phyloP scores from a whole-genome alignment of 345 rosid genomes.

The Murraya paniculata region DNA sequence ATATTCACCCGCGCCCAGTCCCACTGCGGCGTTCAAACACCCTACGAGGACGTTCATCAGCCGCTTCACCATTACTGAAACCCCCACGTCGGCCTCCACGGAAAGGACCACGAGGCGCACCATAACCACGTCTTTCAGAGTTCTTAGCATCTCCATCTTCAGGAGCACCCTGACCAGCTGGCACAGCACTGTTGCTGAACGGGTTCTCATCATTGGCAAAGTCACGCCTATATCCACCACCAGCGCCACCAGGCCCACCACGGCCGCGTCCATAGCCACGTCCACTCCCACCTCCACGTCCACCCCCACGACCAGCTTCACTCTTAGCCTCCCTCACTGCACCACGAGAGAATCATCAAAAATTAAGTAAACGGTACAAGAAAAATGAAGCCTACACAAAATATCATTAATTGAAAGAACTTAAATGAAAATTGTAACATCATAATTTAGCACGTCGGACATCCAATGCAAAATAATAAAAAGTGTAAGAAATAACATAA shows the following conservation, averaged over 20 bases:
- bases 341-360: background rate
- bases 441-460: background rate
- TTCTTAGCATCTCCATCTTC: slow-evolving; percentile 63
- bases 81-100: slow-evolving; percentile 77
- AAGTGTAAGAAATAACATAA: too few species aligned
- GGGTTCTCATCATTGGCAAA: slow-evolving; percentile 41
- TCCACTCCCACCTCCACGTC: slow-evolving; percentile 42
- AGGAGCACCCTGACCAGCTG: slow-evolving; percentile 41
- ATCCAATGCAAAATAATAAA: background rate
- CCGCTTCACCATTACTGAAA: slow-evolving; percentile 61
- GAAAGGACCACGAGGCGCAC: slow-evolving; percentile 48
- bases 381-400: background rate
- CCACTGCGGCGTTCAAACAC: slow-evolving; percentile 75
- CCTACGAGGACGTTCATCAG: slow-evolving; percentile 69
- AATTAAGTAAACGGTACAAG: background rate
- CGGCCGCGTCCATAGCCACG: slow-evolving; percentile 41
- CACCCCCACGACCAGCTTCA: slow-evolving; percentile 50
- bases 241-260: slow-evolving; percentile 29
- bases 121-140: slow-evolving; percentile 46
- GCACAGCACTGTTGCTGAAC: slow-evolving; percentile 35
- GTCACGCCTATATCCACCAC: slow-evolving; percentile 56
- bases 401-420: background rate
- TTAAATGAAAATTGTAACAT: background rate
- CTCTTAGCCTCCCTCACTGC: slow-evolving; percentile 72
- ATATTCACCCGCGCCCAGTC: slow-evolving; percentile 82